Conservation (phyloP, 805 yeast species). For the Saccharomycodes ludwigii region DNA sequence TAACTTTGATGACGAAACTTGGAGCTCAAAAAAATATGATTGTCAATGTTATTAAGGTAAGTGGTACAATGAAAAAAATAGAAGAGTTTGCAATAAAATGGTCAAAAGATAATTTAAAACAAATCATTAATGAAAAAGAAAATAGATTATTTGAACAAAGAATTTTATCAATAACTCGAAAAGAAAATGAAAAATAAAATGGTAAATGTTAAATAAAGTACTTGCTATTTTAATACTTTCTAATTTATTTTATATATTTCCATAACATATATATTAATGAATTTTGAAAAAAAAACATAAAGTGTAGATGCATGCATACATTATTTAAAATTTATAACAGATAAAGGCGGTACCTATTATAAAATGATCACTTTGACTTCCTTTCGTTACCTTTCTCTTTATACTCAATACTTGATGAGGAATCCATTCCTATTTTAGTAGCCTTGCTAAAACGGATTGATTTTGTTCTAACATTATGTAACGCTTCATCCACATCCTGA, state of each 20-base stretch:
- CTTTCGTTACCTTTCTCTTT: too few species aligned
- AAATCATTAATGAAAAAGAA: constrained; percentile 1
- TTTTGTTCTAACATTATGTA: constrained; percentile 9
- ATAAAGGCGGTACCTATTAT: too few species aligned
- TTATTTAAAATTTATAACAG: too few species aligned
- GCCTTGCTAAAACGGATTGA: too few species aligned
- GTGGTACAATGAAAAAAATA: constrained; percentile 82
- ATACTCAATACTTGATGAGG: too few species aligned
- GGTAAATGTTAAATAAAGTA: not conserved
- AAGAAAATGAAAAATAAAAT: not conserved
- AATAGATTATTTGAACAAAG: not conserved
- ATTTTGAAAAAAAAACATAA: too few species aligned
- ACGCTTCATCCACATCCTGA: constrained; percentile 8
- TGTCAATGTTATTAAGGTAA: constrained; percentile 52
- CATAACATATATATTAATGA: too few species aligned
- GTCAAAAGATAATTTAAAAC: constrained; percentile 25
- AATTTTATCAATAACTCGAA: not conserved
- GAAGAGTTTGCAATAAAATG: constrained; percentile 55
- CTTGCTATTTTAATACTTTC: too few species aligned
- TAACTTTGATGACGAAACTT: constrained; percentile 36
- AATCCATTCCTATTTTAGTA: too few species aligned
- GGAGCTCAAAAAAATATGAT: constrained; percentile 36
- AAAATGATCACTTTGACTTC: too few species aligned
- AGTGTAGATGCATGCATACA: too few species aligned
- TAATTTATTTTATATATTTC: not conserved